Conservation (phyloP, 805 yeast species). For the Saccharomycopsis capsularis region DNA sequence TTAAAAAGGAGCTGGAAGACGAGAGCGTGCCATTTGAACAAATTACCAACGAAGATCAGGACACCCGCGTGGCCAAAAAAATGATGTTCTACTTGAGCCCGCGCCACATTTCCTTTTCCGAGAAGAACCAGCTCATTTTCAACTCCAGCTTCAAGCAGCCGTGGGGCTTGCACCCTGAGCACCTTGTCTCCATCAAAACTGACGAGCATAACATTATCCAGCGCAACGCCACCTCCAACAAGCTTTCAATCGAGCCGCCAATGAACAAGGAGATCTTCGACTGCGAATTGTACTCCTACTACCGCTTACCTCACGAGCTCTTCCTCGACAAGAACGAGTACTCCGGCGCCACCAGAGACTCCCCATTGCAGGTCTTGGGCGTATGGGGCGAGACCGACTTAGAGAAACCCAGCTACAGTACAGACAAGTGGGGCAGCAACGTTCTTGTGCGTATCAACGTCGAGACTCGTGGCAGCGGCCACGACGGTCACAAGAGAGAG, state of each 20-base stretch:
- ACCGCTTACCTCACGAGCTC: conserved; percentile 32
- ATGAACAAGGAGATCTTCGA: conserved; percentile 20
- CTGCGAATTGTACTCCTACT: conserved; percentile 33
- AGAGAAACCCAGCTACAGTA: conserved; percentile 38
- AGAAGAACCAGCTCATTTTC: not conserved
- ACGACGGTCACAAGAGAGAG: not conserved
- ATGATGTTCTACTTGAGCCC: conserved; percentile 20
- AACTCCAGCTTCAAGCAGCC: conserved; percentile 11
- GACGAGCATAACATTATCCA: conserved; percentile 1
- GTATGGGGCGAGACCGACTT: conserved; percentile 40
- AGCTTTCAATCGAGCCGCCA: conserved; percentile 15
- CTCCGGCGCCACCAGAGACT: conserved; percentile 16
- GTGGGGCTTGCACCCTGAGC: conserved; percentile 19
- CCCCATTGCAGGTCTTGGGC: conserved; percentile 23
- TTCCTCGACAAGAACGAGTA: conserved; percentile 39
- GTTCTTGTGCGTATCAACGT: conserved; percentile 25
- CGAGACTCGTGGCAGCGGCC: not conserved
- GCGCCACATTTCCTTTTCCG: conserved; percentile 12
- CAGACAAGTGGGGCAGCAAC: conserved; percentile 33
- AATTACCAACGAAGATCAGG: conserved; percentile 12
- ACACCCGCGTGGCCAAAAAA: conserved; percentile 17
- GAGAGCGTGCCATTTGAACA: not conserved
- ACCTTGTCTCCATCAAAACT: conserved; percentile 8
- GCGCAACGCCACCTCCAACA: not conserved
- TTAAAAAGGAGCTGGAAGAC: not conserved